Conservation (phyloP, 2,329 filamentous ascomycete species). For the Trichoderma simmonsii region DNA sequence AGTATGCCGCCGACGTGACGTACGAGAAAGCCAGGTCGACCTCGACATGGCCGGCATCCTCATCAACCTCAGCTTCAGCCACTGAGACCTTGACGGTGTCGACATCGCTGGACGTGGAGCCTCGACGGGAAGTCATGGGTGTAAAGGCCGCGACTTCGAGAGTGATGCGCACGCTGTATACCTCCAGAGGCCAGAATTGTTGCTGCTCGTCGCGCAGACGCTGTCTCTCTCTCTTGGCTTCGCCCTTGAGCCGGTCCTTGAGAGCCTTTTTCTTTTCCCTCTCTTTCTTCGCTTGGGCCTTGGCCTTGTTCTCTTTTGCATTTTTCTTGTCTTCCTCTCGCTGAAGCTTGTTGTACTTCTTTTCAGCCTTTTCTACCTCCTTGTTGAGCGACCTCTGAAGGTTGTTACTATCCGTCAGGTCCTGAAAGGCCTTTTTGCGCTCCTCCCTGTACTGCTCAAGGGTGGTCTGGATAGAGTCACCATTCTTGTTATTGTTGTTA, state of each 20-base stretch:
- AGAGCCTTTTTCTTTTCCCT: constrained; percentile 37
- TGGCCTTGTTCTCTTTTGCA: constrained; percentile 29
- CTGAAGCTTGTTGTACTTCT: constrained; percentile 33
- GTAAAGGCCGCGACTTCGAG: constrained; percentile 44
- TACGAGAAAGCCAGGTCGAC: constrained; percentile 57
- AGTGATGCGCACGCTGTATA: constrained; percentile 48
- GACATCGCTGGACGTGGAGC: constrained; percentile 52
- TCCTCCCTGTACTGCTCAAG: constrained; percentile 43
- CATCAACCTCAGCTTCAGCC: constrained; percentile 13
- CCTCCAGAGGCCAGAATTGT: constrained; percentile 47
- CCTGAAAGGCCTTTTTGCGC: constrained; percentile 41
- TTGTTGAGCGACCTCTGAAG: constrained; percentile 34
- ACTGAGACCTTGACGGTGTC: constrained; percentile 38
- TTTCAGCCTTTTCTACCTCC: constrained; percentile 31
- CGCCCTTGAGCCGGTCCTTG: constrained; percentile 34
- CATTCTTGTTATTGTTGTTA: constrained; percentile 37
- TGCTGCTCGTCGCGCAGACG: constrained; percentile 43
- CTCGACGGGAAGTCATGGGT: constrained; percentile 46
- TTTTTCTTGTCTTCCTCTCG: constrained; percentile 29
- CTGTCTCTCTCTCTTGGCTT: constrained; percentile 41
- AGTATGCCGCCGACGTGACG: constrained; percentile 55
- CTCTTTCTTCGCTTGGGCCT: constrained; percentile 34
- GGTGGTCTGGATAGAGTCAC: constrained; percentile 34
- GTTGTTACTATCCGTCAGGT: constrained; percentile 36
- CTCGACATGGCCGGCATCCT: constrained; percentile 17